Percentiles rank a stretch among this genome's conserved stretches.
Conservation (phyloP, 352 stramenopile genomes). For the Thraustochytrium striatum region DNA sequence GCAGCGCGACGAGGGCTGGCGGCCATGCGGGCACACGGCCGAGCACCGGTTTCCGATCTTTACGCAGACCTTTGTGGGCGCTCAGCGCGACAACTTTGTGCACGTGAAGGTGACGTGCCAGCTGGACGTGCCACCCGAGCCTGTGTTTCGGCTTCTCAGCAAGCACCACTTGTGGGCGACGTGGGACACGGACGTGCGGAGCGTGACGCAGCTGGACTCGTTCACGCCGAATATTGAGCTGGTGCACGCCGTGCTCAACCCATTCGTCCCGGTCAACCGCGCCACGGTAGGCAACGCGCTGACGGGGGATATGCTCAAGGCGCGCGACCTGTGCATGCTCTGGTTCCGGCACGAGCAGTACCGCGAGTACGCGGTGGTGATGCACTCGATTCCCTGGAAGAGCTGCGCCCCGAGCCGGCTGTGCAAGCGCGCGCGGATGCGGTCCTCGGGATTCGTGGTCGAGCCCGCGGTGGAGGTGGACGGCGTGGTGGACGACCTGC, state of each 20-base stretch:
- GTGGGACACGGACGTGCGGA: background rate
- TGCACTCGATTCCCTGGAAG: slow-evolving; percentile 5
- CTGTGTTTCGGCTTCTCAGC: background rate
- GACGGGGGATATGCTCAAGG: background rate
- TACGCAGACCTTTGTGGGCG: slow-evolving; percentile 3
- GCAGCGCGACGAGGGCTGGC: background rate
- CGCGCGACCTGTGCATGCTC: slow-evolving; percentile 13
- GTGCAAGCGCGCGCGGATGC: background rate
- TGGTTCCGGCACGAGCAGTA: background rate
- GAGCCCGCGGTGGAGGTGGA: background rate
- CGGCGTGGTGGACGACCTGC: slow-evolving; percentile 13
- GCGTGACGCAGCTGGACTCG: background rate
- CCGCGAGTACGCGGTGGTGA: slow-evolving; percentile 9
- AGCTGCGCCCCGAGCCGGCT: background rate
- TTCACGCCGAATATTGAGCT: background rate
- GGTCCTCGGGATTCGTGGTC: slow-evolving; percentile 23
- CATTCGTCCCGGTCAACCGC: background rate
- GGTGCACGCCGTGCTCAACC: background rate
- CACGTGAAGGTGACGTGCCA: slow-evolving; percentile 38
- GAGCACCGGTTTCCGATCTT: slow-evolving; percentile 1
- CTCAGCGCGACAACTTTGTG: background rate
- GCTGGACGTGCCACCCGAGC: background rate
- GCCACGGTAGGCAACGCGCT: background rate
- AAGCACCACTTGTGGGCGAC: background rate
- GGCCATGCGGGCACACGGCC: slow-evolving; percentile 10